Evolutionary conservation across 495 filamentous ascomycete species (phyloP), one percentile per base, ranked within the genome.

Genomic region (Lichina pygmaea): DNA sequence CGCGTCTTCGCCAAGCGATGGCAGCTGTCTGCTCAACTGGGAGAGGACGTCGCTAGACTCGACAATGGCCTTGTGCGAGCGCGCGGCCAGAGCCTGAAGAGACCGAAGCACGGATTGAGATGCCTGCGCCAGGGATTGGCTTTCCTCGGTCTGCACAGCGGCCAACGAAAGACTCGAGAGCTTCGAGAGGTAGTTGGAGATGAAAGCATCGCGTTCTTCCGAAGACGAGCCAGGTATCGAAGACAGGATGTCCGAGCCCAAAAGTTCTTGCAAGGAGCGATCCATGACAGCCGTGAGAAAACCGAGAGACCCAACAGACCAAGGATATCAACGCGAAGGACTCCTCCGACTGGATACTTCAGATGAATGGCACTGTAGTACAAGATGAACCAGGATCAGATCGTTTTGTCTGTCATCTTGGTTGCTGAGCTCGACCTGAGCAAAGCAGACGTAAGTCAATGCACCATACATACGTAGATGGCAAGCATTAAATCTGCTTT

Each of bases 41-140:
- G 77, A 70, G 47, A 95, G 72, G 53, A 81, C 75, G 50, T 73
- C 66, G 16, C 84, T 71, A 11, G 86, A 89, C 34, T 71, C 65
- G 51, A 95, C 81, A 49, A 95, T 75, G 37, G 81, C 64, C 52
- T 80, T 78, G 56, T 95, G 78, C n/a, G 89, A 94, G 49, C 82
- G 81, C 49, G 89, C 85, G 32, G 84, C 86, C 44, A 95, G 70
- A 0, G 75, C 70, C 54, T 99, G 89, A 2, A 95, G 69, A 9
- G 84, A 91, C 33, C 89, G 71, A 9, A 81, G 69, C n/a, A 78
- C 73, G 0, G 78, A 79, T 49, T 94, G 83, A 7, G 77, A 75
- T 41, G 79, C 69, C 51, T 93, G 82, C 0, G 75, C 59, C 40
- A 95, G 68, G 0, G 80, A 79, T 46, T 85, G 75, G 7, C 77